Conservation (phyloP, 2,329 filamentous ascomycete genomes). For the Talaromyces islandicus region DNA sequence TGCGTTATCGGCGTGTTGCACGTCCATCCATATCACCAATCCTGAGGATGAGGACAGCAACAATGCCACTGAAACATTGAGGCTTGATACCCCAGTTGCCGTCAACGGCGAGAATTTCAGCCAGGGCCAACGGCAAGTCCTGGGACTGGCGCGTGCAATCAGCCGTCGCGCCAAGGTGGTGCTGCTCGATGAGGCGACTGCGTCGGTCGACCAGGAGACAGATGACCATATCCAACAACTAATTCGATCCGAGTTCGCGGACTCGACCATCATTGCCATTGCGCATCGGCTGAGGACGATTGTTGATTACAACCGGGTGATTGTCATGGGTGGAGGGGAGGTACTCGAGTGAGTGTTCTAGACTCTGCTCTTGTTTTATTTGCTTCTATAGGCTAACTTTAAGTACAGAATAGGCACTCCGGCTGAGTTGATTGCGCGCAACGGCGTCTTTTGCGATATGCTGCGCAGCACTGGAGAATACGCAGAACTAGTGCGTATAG, state of each 20-base stretch:
- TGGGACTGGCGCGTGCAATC: conserved; percentile 56
- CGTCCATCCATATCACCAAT: conserved; percentile 13
- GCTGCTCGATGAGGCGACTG: conserved; percentile 60
- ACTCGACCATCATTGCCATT: conserved; percentile 59
- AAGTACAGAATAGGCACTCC: conserved; percentile 18
- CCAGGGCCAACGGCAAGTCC: conserved; percentile 59
- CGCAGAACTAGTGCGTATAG: conserved; percentile 18
- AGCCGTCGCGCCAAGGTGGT: conserved; percentile 53
- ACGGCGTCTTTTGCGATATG: conserved; percentile 21
- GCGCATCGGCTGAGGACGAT: conserved; percentile 62
- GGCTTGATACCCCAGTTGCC: conserved; percentile 49
- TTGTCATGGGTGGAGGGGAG: conserved; percentile 51
- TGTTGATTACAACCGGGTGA: conserved; percentile 54
- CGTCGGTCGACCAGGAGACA: conserved; percentile 56
- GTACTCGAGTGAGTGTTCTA: conserved; percentile 45
- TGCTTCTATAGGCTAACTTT: neutral
- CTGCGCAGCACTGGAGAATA: conserved; percentile 21
- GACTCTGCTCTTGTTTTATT: neutral
- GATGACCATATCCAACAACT: conserved; percentile 55
- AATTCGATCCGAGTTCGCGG: conserved; percentile 46
- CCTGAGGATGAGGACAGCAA: conserved; percentile 25
- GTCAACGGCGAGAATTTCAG: conserved; percentile 41
- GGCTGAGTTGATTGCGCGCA: conserved; percentile 13
- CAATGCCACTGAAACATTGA: conserved; percentile 21
- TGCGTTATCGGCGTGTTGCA: conserved; percentile 20